Evolutionary conservation across 2,329 filamentous ascomycete species (phyloP).

Genomic region (Magnaporthiopsis rhizophila): DNA sequence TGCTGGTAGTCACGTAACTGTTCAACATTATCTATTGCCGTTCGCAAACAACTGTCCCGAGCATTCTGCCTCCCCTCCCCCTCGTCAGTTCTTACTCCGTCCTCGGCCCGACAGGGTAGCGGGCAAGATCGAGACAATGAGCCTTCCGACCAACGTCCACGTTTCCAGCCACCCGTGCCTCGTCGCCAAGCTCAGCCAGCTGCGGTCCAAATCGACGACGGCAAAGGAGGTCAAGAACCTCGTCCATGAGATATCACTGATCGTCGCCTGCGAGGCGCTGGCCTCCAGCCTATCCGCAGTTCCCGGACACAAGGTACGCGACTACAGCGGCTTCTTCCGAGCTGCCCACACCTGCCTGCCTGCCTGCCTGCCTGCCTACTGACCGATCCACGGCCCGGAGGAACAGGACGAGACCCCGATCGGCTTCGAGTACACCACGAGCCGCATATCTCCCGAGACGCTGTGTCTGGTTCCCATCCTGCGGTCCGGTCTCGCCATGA

Average conservation of each 20-base stretch:
- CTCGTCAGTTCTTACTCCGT: neutral
- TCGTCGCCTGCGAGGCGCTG: conserved; percentile 77
- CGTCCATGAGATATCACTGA: conserved; percentile 77
- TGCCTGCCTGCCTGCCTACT: neutral
- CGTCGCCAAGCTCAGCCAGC: conserved; percentile 78
- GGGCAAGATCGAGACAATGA: neutral
- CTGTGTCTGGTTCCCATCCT: conserved; percentile 86
- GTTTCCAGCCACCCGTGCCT: conserved; percentile 82
- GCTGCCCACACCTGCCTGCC: neutral
- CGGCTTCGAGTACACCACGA: conserved; percentile 64
- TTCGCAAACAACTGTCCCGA: too few relatives aligned
- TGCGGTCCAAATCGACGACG: conserved; percentile 64
- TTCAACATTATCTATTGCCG: too few relatives aligned
- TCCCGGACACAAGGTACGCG: conserved; percentile 56
- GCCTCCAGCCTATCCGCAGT: conserved; percentile 49
- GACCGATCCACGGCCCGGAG: neutral
- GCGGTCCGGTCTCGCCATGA: conserved; percentile 86
- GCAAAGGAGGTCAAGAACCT: conserved; percentile 72
- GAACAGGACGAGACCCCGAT: conserved; percentile 68
- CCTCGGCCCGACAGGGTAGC: neutral
- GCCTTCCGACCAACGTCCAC: conserved; percentile 56
- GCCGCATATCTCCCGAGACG: conserved; percentile 52
- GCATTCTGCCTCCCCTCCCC: neutral
- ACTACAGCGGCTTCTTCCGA: neutral
- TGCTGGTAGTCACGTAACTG: too few relatives aligned